A percentile compares a stretch with the other conserved stretches of the same genome.
Evolutionary conservation across 352 stramenopile genomes (phyloP).

Genomic region (Globisporangium ultimum): DNA sequence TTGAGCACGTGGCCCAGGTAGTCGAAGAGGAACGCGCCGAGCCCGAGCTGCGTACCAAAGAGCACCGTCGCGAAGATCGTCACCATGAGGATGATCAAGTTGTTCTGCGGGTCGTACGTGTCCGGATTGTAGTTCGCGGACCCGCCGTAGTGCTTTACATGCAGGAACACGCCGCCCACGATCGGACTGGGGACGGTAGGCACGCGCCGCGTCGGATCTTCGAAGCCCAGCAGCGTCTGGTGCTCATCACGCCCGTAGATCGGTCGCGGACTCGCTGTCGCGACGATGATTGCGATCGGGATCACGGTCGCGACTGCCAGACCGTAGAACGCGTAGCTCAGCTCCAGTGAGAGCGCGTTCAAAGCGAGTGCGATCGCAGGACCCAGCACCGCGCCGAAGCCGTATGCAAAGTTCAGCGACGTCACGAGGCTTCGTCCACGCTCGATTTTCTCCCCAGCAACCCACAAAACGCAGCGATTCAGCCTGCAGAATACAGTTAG

Average conservation of each 20-base stretch:
- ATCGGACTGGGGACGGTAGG: constrained; percentile 80
- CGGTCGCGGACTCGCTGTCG: constrained; percentile 35
- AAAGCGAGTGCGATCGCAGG: constrained; percentile 47
- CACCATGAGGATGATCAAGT: constrained; percentile 81
- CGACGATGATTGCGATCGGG: constrained; percentile 36
- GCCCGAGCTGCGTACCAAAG: constrained; percentile 72
- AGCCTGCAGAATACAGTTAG: constrained; percentile 23
- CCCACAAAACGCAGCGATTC: constrained; percentile 67
- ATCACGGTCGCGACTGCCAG: constrained; percentile 43
- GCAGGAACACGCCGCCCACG: constrained; percentile 77
- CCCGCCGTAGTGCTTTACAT: constrained; percentile 67
- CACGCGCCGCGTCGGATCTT: constrained; percentile 70
- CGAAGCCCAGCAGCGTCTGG: constrained; percentile 59
- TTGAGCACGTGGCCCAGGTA: constrained; percentile 67
- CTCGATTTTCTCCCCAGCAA: constrained; percentile 64
- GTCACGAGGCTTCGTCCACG: constrained; percentile 69
- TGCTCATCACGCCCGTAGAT: constrained; percentile 53
- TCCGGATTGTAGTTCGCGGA: constrained; percentile 78
- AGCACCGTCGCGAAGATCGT: constrained; percentile 78
- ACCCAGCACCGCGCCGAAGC: constrained; percentile 56
- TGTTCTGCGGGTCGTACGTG: constrained; percentile 79
- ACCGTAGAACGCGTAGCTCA: constrained; percentile 58
- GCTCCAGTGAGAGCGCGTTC: constrained; percentile 39
- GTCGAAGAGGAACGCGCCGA: constrained; percentile 79
- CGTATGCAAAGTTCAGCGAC: constrained; percentile 71